phyloP scores from a whole-genome alignment of 352 stramenopile genomes.

The Pythium angustatum region DNA sequence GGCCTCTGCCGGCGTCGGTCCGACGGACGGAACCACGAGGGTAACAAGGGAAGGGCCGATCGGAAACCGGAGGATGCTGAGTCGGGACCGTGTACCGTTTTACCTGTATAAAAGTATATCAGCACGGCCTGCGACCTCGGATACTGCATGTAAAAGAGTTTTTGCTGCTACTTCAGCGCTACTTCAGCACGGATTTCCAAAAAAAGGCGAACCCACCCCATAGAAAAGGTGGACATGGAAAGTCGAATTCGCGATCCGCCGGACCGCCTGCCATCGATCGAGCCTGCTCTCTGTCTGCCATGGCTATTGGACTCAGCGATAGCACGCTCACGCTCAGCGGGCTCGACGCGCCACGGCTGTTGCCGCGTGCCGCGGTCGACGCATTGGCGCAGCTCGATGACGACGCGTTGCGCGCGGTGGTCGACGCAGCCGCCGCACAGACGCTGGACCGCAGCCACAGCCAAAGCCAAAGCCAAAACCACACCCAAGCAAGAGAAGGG shows the following conservation, averaged over 20 bases:
- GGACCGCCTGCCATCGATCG: background rate
- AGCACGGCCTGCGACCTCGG: background rate
- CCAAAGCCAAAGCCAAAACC: background rate
- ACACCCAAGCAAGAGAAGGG: no score
- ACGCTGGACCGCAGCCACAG: slow-evolving; percentile 7
- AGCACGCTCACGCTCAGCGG: slow-evolving; percentile 1
- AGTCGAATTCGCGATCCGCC: background rate
- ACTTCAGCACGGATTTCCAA: slow-evolving; percentile 1
- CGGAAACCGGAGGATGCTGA: background rate
- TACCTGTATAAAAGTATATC: background rate
- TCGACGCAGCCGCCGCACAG: slow-evolving; percentile 10
- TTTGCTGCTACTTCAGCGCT: slow-evolving; percentile 8
- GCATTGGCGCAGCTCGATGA: slow-evolving; percentile 5
- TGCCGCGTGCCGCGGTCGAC: slow-evolving; percentile 14
- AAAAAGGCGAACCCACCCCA: slow-evolving; percentile 10
- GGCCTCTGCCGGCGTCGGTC: background rate
- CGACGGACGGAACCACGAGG: background rate
- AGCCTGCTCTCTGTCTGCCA: background rate
- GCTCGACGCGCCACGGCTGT: slow-evolving; percentile 8
- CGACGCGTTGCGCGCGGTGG: slow-evolving; percentile 10
- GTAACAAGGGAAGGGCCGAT: background rate
- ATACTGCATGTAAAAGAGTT: slow-evolving; percentile 6
- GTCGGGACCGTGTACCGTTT: slow-evolving; percentile 2
- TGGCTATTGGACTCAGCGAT: slow-evolving; percentile 24
- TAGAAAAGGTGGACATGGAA: background rate